Conservation (phyloP, 805 yeast genomes). For the Ogataea chonburiensis region DNA sequence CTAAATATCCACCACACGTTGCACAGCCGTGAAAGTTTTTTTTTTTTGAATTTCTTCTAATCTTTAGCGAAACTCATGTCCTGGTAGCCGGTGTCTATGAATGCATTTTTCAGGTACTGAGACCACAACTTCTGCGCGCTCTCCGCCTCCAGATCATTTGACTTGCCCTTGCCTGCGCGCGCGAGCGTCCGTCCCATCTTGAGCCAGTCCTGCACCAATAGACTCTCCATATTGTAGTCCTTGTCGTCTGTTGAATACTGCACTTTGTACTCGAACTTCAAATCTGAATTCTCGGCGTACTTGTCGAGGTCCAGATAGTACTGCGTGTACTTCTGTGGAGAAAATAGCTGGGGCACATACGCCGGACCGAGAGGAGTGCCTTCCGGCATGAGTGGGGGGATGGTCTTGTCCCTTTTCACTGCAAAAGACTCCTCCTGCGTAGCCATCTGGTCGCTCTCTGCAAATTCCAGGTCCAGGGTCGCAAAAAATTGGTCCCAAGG, state of each 20-base stretch:
- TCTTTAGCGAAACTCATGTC: constrained; percentile 36
- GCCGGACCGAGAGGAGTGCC: constrained; percentile 69
- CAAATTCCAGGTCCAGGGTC: constrained; percentile 41
- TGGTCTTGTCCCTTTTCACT: constrained; percentile 51
- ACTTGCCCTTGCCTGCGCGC: constrained; percentile 21
- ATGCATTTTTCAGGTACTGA: constrained; percentile 54
- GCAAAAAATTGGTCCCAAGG: constrained; percentile 63
- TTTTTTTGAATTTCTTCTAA: constrained; percentile 1
- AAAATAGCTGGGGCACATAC: constrained; percentile 63
- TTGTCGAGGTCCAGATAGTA: constrained; percentile 62
- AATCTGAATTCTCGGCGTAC: constrained; percentile 37
- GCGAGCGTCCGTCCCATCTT: constrained; percentile 54
- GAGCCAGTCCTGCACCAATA: constrained; percentile 65
- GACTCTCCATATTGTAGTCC: constrained; percentile 50
- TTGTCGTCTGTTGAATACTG: constrained; percentile 70
- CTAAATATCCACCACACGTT: constrained; percentile 2
- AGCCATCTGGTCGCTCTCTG: constrained; percentile 32
- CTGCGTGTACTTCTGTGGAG: constrained; percentile 73
- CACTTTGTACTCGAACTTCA: constrained; percentile 54
- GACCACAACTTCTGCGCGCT: constrained; percentile 52
- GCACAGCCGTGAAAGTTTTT: constrained; percentile 4
- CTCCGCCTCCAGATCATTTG: constrained; percentile 1
- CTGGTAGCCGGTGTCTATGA: constrained; percentile 65
- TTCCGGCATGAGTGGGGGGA: constrained; percentile 59
- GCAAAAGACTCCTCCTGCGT: constrained; percentile 15